Conservation (phyloP, 148 eudicot genomes). For the Bassia scoparia region DNA sequence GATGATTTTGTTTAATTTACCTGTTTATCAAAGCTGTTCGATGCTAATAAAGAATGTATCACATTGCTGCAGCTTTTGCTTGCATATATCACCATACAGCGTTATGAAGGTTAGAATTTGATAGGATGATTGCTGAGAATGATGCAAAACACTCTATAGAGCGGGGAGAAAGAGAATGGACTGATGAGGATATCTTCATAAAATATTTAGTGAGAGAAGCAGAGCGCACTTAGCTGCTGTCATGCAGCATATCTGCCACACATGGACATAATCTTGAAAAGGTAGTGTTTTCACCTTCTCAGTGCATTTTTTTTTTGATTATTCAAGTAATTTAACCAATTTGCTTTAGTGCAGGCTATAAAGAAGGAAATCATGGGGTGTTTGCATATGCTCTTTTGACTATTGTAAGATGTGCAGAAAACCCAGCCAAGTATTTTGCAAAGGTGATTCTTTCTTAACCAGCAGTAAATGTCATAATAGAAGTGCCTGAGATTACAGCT, state of each 20-base stretch:
- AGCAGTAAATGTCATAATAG: background rate
- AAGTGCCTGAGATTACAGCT: background rate
- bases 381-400: constrained; percentile 43
- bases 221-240: constrained; percentile 73
- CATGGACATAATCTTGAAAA: constrained; percentile 49
- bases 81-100: constrained; percentile 46
- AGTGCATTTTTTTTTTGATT: background rate
- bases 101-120: constrained; percentile 76
- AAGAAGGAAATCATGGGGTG: constrained; percentile 55
- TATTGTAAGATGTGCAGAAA: constrained; percentile 44
- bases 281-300: constrained; percentile 25
- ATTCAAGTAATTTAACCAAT: background rate
- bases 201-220: constrained; percentile 70
- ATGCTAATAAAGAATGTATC: background rate
- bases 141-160: constrained; percentile 73
- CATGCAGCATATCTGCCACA: constrained; percentile 46
- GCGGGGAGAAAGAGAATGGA: constrained; percentile 90
- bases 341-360: constrained; percentile 36
- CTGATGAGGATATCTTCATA: constrained; percentile 75
- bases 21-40: background rate
- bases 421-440: constrained; percentile 47
- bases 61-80: constrained; percentile 55
- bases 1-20: background rate
- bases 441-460: constrained; percentile 35
- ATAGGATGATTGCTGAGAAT: constrained; percentile 45